Percentiles rank a stretch among this genome's conserved stretches.
phyloP scores from a whole-genome alignment of 2,329 filamentous ascomycete genomes.

The Ascosphaera pollenicola region DNA sequence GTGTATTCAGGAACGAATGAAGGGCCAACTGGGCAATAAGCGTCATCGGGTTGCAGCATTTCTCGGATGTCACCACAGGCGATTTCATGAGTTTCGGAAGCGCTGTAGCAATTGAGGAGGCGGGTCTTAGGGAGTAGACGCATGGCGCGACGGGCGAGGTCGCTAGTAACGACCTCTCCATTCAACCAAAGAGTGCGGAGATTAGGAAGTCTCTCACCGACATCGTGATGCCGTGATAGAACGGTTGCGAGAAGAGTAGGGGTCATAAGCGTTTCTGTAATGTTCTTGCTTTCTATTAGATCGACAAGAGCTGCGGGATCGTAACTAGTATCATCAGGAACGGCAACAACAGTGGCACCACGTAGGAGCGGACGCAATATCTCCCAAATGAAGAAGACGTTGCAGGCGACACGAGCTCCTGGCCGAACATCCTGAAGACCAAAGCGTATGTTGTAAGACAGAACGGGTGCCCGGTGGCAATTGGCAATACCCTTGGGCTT shows the following conservation, averaged over 20 bases:
- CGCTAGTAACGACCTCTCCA: conserved; percentile 61
- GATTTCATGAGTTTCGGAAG: conserved; percentile 62
- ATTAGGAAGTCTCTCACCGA: conserved; percentile 40
- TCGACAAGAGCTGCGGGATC: conserved; percentile 55
- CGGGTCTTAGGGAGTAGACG: conserved; percentile 45
- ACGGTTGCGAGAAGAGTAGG: conserved; percentile 57
- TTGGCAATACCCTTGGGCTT: conserved; percentile 68
- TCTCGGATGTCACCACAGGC: conserved; percentile 53
- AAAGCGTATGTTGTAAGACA: conserved; percentile 54
- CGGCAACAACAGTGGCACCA: conserved; percentile 52
- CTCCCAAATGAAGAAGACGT: conserved; percentile 76
- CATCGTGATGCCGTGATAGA: conserved; percentile 43
- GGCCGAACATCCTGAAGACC: conserved; percentile 43
- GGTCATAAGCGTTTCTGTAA: conserved; percentile 69
- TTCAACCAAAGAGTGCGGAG: conserved; percentile 58
- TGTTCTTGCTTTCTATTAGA: conserved; percentile 38
- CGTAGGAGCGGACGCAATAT: conserved; percentile 55
- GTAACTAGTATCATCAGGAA: conserved; percentile 57
- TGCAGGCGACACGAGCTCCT: conserved; percentile 64
- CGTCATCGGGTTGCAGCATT: conserved; percentile 32
- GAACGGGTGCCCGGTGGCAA: conserved; percentile 49
- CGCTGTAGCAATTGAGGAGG: conserved; percentile 61
- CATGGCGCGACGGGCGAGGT: conserved; percentile 46
- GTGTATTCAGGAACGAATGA: conserved; percentile 45
- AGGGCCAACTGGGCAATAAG: conserved; percentile 55